Evolutionary conservation across 106 monocot species (phyloP).

Genomic region (Platanthera zijinensis): DNA sequence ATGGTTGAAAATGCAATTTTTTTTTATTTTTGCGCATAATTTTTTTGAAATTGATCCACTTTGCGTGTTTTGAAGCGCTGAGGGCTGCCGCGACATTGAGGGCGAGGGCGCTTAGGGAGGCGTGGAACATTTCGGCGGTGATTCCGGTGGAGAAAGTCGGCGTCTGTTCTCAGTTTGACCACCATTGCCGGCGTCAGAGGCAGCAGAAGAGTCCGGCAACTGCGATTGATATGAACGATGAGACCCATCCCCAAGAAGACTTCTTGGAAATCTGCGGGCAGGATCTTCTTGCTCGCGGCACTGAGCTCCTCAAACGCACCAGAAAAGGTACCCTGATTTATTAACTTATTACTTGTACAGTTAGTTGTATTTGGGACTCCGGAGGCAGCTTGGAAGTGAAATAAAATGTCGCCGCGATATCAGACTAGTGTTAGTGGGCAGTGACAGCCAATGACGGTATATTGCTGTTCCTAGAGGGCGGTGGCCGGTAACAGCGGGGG

Average conservation of each 20-base stretch:
- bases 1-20: background rate
- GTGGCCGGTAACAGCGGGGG: too few species aligned
- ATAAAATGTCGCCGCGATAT: too few species aligned
- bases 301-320: constrained; percentile 88
- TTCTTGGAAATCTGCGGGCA: constrained; percentile 71
- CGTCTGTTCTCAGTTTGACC: constrained; percentile 6
- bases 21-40: background rate
- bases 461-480: too few species aligned
- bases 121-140: constrained; percentile 92
- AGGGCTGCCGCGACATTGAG: constrained; percentile 83
- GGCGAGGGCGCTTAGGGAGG: constrained; percentile 88
- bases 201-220: constrained; percentile 18
- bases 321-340: constrained; percentile 46
- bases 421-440: too few species aligned
- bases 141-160: constrained; percentile 84
- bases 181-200: constrained; percentile 8
- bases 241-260: constrained; percentile 35
- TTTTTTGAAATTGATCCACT: background rate
- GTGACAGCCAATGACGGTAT: too few species aligned
- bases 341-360: background rate
- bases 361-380: too few species aligned
- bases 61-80: constrained; percentile 35
- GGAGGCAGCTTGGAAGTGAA: too few species aligned
- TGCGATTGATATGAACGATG: constrained; percentile 27
- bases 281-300: constrained; percentile 72